phyloP scores from a whole-genome alignment of 2,329 filamentous ascomycete genomes.

The Aspergillus oerlinghausenensis region DNA sequence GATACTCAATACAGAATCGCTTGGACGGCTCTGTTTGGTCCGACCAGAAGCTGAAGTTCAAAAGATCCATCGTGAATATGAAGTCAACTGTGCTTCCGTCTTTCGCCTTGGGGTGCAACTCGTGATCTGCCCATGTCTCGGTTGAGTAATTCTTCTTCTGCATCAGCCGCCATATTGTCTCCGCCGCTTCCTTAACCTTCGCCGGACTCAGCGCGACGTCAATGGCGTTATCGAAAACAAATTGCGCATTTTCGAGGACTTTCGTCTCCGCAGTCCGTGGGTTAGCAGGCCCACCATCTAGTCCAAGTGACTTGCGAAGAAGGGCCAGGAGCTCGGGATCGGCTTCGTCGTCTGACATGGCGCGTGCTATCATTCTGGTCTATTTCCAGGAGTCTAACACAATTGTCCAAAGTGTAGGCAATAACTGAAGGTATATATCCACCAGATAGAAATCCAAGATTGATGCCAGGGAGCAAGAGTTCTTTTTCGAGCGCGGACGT shows the following conservation, averaged over 20 bases:
- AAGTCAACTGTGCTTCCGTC: constrained; percentile 80
- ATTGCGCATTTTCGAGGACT: constrained; percentile 76
- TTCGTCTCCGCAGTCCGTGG: constrained; percentile 66
- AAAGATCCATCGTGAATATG: constrained; percentile 93
- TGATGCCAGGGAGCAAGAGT: neutral
- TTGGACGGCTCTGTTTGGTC: constrained; percentile 59
- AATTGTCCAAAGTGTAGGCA: constrained; percentile 17
- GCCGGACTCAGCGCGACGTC: constrained; percentile 86
- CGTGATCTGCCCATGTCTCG: constrained; percentile 79
- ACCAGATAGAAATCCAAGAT: neutral
- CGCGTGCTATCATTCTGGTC: constrained; percentile 17
- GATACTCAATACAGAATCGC: constrained; percentile 78
- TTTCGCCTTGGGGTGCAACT: constrained; percentile 79
- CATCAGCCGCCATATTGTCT: constrained; percentile 76
- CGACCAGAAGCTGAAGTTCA: constrained; percentile 98
- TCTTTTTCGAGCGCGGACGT: neutral
- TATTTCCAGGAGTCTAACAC: neutral
- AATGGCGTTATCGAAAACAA: constrained; percentile 86
- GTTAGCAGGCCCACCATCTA: constrained; percentile 53
- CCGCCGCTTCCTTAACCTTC: constrained; percentile 76
- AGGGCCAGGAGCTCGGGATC: constrained; percentile 84
- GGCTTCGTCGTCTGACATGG: constrained; percentile 87
- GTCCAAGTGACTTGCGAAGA: constrained; percentile 70
- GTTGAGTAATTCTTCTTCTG: constrained; percentile 77
- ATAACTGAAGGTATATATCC: neutral